These are phyloP conservation scores for Leccinum broughii DNA, from an alignment of 768 basidiomycete species.

Conservation along the genomic window DNA sequence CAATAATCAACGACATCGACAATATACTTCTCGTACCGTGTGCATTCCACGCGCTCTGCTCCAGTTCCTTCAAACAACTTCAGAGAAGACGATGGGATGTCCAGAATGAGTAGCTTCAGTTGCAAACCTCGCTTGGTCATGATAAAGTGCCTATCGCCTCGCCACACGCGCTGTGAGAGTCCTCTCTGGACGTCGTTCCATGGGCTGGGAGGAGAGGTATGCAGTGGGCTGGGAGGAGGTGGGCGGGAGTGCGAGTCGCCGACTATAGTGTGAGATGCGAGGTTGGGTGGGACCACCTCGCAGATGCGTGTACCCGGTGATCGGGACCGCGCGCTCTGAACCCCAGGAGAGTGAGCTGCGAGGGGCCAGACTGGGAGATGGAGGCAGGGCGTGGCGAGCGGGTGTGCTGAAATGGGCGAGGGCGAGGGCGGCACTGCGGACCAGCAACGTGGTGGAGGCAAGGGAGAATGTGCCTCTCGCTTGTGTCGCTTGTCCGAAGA, in stretches of 20 bases:
- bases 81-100: slow-evolving; percentile 20
- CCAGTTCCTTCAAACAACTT: slow-evolving; percentile 21
- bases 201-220: not conserved
- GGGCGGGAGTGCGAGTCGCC: too few relatives aligned
- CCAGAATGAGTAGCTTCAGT: slow-evolving; percentile 24
- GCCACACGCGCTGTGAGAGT: slow-evolving; percentile 16
- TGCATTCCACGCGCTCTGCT: slow-evolving; percentile 11
- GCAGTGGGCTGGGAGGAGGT: not conserved
- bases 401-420: not conserved
- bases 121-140: slow-evolving; percentile 37
- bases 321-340: not conserved
- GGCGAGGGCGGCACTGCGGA: not conserved
- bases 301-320: not conserved
- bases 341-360: not conserved
- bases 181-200: not conserved
- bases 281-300: not conserved
- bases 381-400: not conserved
- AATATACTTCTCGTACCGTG: slow-evolving; percentile 20
- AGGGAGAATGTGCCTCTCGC: not conserved
- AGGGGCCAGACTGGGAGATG: not conserved
- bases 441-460: not conserved
- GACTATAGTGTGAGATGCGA: too few relatives aligned
- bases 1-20: slow-evolving; percentile 34
- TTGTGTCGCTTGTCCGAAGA: not conserved
- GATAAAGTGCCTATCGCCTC: slow-evolving; percentile 29